Percentiles rank a stretch among this genome's conserved stretches.
Conservation (phyloP, 129 eudicot species). For the Pseudognaphalium luteoalbum region DNA sequence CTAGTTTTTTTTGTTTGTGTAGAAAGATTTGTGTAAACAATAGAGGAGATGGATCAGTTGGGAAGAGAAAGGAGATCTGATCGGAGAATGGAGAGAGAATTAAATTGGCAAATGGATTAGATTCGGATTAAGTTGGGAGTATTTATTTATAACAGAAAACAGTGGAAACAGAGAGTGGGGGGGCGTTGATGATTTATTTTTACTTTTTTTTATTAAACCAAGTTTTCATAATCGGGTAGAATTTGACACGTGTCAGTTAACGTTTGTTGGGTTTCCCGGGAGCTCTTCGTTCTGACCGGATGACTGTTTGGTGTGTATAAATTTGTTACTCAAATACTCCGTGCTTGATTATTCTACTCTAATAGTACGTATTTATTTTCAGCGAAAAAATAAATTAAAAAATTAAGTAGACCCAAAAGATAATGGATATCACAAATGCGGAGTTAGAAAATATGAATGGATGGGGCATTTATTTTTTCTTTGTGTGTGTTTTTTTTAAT, state of each 20-base stretch:
- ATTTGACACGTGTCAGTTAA: constrained; percentile 41
- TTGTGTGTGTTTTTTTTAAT: too few species aligned
- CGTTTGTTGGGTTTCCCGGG: not conserved
- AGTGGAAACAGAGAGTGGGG: constrained; percentile 13
- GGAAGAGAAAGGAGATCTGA: constrained; percentile 4
- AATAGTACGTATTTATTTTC: too few species aligned
- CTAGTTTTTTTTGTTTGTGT: constrained; percentile 32
- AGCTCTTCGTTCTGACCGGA: not conserved
- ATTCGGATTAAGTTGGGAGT: not conserved
- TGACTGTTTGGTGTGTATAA: not conserved
- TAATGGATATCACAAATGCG: too few species aligned
- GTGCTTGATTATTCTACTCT: too few species aligned
- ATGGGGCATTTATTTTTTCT: too few species aligned
- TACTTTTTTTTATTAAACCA: constrained; percentile 11
- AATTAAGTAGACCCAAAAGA: too few species aligned
- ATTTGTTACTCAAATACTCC: too few species aligned
- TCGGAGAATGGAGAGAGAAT: constrained; percentile 20
- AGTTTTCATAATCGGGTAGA: constrained; percentile 35
- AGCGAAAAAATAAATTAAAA: too few species aligned
- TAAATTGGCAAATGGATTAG: constrained; percentile 24
- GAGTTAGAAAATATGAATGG: too few species aligned
- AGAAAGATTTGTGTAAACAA: constrained; percentile 29
- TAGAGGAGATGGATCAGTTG: constrained; percentile 21
- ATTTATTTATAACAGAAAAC: constrained; percentile 8
- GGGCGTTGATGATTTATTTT: constrained; percentile 12